Percentiles rank a stretch among this genome's conserved stretches.
Conservation (phyloP, 116 monocot species). For the Papilionanthe hybrid region DNA sequence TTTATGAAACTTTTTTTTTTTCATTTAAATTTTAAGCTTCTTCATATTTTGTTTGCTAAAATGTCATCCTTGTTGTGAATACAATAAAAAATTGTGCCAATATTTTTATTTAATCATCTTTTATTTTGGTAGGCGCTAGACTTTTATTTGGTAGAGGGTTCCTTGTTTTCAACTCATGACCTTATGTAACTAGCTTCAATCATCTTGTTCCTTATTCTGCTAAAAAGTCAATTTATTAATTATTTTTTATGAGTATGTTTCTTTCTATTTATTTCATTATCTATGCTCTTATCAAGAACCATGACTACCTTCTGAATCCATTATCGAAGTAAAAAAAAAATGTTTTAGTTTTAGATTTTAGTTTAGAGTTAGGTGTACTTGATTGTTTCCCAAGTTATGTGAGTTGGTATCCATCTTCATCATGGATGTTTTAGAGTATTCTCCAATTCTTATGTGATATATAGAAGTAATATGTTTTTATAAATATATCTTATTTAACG, state of each 20-base stretch:
- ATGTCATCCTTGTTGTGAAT: neutral
- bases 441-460: neutral
- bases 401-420: neutral
- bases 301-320: neutral
- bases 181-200: neutral
- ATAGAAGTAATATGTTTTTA: neutral
- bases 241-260: neutral
- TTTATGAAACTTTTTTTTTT: constrained; percentile 1
- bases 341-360: neutral
- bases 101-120: neutral
- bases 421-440: neutral
- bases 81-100: neutral
- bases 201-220: neutral
- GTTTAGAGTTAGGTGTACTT: neutral
- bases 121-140: neutral
- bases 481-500: neutral
- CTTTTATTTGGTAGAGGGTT: neutral
- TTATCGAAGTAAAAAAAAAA: neutral
- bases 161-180: neutral
- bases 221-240: neutral
- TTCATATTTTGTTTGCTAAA: neutral
- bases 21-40: neutral
- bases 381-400: neutral
- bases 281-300: neutral
- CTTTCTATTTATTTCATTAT: neutral